phyloP scores from a whole-genome alignment of 2,329 filamentous ascomycete species.

The Monosporascus sp. region DNA sequence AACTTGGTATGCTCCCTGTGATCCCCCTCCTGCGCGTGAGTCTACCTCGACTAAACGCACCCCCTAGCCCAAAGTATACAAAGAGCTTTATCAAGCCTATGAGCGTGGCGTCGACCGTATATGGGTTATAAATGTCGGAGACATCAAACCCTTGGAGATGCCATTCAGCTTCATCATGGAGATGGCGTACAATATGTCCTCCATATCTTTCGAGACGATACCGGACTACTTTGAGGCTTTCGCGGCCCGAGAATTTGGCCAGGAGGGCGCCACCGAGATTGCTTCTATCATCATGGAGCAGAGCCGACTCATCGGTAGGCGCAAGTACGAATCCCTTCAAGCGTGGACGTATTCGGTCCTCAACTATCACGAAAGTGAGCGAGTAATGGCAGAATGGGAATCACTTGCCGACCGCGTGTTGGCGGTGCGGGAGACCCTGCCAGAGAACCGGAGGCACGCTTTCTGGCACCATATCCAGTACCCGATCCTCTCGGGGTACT shows the following conservation, averaged over 20 bases:
- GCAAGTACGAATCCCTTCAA: slow-evolving; percentile 57
- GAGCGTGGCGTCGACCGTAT: slow-evolving; percentile 53
- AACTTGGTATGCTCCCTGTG: slow-evolving; percentile 48
- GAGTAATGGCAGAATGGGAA: slow-evolving; percentile 48
- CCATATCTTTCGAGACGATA: slow-evolving; percentile 33
- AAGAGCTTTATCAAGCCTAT: slow-evolving; percentile 55
- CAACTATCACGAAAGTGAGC: slow-evolving; percentile 57
- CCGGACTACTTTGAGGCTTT: slow-evolving; percentile 40
- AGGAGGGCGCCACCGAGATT: slow-evolving; percentile 38
- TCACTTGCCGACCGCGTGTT: slow-evolving; percentile 39
- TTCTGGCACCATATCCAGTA: slow-evolving; percentile 59
- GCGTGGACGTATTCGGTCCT: slow-evolving; percentile 50
- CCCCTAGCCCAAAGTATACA: slow-evolving; percentile 13
- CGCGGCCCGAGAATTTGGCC: slow-evolving; percentile 46
- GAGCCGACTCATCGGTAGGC: slow-evolving; percentile 40
- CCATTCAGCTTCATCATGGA: slow-evolving; percentile 17
- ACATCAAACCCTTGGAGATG: slow-evolving; percentile 52
- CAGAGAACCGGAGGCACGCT: slow-evolving; percentile 39
- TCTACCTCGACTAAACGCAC: not conserved
- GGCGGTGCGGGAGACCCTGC: slow-evolving; percentile 37
- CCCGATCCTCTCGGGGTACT: slow-evolving; percentile 52
- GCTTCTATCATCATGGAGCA: slow-evolving; percentile 49
- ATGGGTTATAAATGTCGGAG: slow-evolving; percentile 64
- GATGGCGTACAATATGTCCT: slow-evolving; percentile 50
- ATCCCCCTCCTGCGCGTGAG: not conserved